Base-by-base conservation (phyloP, 2,329 filamentous ascomycete genomes). In the Penicillium sp. region DNA sequence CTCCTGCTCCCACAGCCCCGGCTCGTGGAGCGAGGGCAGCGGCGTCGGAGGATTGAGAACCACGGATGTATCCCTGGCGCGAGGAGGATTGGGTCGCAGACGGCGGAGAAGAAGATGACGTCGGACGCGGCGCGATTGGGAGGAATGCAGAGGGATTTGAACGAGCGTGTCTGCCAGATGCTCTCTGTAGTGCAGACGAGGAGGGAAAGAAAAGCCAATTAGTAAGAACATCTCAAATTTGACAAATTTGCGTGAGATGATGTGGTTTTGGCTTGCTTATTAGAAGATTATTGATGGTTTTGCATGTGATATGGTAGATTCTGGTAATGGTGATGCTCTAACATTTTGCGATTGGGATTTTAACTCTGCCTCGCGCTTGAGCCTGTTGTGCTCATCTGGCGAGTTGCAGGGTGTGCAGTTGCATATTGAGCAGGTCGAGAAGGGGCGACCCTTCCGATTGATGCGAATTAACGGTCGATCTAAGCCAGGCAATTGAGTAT, bases 341-440 rank as follows among this genome's bases (percentile, higher is more conserved):
- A 62, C 60, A 62, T 62, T 62, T 58, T 53, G 54, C 49, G 53
- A 45, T 53, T 62, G 38, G 35, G 62, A 58, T 54, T 60, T 64
- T 46, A 61, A 38, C 67, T 77, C 74, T 60, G 71, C 69, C 64
- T 76, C 75, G 46, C 74, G 73, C 61, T 70, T 74, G 46, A 71
- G 66, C 56, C 94, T 95, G 74, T 93, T 86, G 77, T 97, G 94
- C 66, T 94, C 91, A 46, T 92, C 89, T 69, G 93, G 92, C 74
- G 91, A 92, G 83, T 96, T 96, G 80, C 94, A 93, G 81, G 95
- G 91, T 61, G 90, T 88, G 75, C 93, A 66, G 38, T 74, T 91
- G 81, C 94, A 98, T 79, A 97, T 92, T 68, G 92, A 88, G 80
- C 94, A 97, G 86, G 97, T 93, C 69, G 94, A 96, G 68, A 97